A percentile compares a stretch with the other conserved stretches of the same genome.
Evolutionary conservation across 106 monocot species (phyloP).

Genomic region (Hemerocallis citrina): DNA sequence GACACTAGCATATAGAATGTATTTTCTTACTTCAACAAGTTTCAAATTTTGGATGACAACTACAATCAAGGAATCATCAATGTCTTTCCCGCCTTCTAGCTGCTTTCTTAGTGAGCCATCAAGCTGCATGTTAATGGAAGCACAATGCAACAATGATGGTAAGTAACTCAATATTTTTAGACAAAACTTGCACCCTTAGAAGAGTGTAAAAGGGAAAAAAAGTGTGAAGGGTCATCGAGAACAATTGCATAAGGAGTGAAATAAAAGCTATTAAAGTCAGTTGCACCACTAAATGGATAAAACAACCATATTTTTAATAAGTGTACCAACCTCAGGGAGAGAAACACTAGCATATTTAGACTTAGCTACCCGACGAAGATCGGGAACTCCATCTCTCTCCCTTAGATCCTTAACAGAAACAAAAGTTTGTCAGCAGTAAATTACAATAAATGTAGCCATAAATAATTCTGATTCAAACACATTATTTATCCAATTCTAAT

Average conservation of each 20-base stretch:
- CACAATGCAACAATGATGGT: background rate
- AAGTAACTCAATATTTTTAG: too few relatives aligned
- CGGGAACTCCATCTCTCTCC: conserved; percentile 83
- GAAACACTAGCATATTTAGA: conserved; percentile 72
- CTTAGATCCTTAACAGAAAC: conserved; percentile 58
- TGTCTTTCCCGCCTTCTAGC: conserved; percentile 43
- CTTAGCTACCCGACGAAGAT: conserved; percentile 73
- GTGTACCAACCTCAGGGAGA: conserved; percentile 64
- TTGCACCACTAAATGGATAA: too few relatives aligned
- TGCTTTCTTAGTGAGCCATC: conserved; percentile 55
- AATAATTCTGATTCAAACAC: too few relatives aligned
- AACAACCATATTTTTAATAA: too few relatives aligned
- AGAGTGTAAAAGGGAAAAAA: too few relatives aligned
- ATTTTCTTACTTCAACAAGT: conserved; percentile 46
- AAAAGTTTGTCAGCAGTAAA: conserved; percentile 10
- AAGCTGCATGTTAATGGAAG: conserved; percentile 34
- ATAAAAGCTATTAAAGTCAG: too few relatives aligned
- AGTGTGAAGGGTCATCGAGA: too few relatives aligned
- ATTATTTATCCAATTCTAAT: too few relatives aligned
- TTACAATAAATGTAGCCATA: too few relatives aligned
- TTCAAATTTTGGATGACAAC: conserved; percentile 76
- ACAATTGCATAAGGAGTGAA: too few relatives aligned
- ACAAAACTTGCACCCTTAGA: too few relatives aligned
- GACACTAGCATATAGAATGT: background rate
- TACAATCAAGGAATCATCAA: conserved; percentile 69